phyloP scores from a whole-genome alignment of 2,329 filamentous ascomycete species.

The Setomelanomma holmii region DNA sequence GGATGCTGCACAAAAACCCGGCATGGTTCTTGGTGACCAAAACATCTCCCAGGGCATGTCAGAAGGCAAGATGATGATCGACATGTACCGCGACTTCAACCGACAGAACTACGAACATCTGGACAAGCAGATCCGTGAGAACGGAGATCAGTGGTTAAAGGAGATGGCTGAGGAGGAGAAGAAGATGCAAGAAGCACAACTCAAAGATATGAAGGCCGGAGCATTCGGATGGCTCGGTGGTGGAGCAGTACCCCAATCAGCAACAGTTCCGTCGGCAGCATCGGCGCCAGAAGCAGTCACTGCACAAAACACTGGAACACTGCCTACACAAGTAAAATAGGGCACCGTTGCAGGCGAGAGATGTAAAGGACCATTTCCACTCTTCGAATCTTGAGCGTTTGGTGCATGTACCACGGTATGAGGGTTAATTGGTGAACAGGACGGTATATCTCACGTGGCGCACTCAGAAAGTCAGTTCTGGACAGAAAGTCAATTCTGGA shows the following conservation, averaged over 20 bases:
- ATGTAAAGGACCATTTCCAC: slow-evolving; percentile 19
- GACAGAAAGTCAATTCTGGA: too few relatives aligned
- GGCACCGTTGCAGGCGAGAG: slow-evolving; percentile 10
- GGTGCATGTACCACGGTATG: not conserved
- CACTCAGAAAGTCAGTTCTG: not conserved
- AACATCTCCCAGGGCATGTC: slow-evolving; percentile 78
- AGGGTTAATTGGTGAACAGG: not conserved
- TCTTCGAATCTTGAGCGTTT: slow-evolving; percentile 6
- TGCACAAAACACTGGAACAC: slow-evolving; percentile 18
- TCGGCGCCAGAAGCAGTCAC: slow-evolving; percentile 21
- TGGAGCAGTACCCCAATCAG: slow-evolving; percentile 11
- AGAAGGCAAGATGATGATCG: slow-evolving; percentile 96
- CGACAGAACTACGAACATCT: slow-evolving; percentile 88
- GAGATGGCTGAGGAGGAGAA: slow-evolving; percentile 90
- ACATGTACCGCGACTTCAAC: slow-evolving; percentile 90
- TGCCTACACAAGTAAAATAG: slow-evolving; percentile 18
- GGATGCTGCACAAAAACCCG: slow-evolving; percentile 63
- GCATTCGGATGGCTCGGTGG: slow-evolving; percentile 42
- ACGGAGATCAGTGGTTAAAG: slow-evolving; percentile 94
- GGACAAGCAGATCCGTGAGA: slow-evolving; percentile 89
- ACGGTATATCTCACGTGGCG: not conserved
- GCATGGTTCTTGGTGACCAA: slow-evolving; percentile 61
- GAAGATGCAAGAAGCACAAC: slow-evolving; percentile 86
- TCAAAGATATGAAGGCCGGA: slow-evolving; percentile 82
- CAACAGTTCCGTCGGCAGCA: slow-evolving; percentile 23